phyloP scores from a whole-genome alignment of 2,329 filamentous ascomycete genomes.

The Rosellinia necatrix region DNA sequence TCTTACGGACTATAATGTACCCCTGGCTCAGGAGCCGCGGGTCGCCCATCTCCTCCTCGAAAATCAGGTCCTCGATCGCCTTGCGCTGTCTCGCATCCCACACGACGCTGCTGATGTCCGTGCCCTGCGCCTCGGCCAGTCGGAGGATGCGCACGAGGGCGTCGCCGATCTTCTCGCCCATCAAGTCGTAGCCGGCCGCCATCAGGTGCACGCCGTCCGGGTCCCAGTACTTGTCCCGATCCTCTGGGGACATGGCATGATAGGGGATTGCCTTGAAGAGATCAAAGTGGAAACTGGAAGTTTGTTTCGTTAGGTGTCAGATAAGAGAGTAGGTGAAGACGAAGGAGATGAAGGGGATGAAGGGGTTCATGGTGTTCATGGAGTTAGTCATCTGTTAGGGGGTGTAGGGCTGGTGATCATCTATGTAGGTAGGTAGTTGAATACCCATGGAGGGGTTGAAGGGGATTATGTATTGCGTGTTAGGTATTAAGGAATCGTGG shows the following conservation, averaged over 20 bases:
- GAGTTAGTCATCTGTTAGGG: too few relatives aligned
- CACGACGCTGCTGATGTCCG: conserved; percentile 39
- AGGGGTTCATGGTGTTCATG: too few relatives aligned
- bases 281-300: conserved; percentile 59
- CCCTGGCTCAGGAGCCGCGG: conserved; percentile 53
- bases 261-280: conserved; percentile 60
- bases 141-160: conserved; percentile 54
- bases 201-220: conserved; percentile 63
- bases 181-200: conserved; percentile 62
- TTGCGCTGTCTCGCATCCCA: conserved; percentile 35
- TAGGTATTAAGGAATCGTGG: not conserved
- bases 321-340: not conserved
- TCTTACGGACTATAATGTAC: conserved; percentile 58
- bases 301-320: conserved; percentile 9
- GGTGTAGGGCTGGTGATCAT: not conserved
- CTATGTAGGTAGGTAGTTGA: not conserved
- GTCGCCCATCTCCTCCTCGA: conserved; percentile 57
- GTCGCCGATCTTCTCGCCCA: conserved; percentile 62
- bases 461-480: not conserved
- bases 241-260: conserved; percentile 50
- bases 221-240: conserved; percentile 60
- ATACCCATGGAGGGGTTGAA: not conserved
- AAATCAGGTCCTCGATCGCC: conserved; percentile 46
- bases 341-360: too few relatives aligned
- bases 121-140: conserved; percentile 39